A percentile compares a stretch with the other conserved stretches of the same genome.
These are phyloP conservation scores for Annulohypoxylon bovei DNA, from an alignment of 495 filamentous ascomycete genomes.

Conservation along the genomic window DNA sequence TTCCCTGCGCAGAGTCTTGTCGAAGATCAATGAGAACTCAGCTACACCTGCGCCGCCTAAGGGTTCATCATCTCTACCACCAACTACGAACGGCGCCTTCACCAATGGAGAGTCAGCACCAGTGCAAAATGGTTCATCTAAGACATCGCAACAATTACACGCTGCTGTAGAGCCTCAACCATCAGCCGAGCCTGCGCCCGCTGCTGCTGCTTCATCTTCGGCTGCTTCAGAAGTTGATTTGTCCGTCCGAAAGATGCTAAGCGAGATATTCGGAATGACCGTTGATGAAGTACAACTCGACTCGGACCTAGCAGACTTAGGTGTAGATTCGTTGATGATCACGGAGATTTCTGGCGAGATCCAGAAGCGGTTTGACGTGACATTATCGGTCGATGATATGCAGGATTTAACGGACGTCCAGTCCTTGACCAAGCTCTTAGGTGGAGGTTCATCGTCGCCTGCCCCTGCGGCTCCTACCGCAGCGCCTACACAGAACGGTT, in stretches of 20 bases:
- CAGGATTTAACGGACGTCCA: slow-evolving; percentile 25
- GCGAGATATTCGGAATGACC: slow-evolving; percentile 26
- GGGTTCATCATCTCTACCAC: not conserved
- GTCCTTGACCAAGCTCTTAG: slow-evolving; percentile 13
- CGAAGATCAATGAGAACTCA: slow-evolving; percentile 44
- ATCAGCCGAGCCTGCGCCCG: not conserved
- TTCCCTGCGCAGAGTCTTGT: slow-evolving; percentile 45
- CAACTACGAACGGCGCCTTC: not conserved
- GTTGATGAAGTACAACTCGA: slow-evolving; percentile 18
- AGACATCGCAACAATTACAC: not conserved
- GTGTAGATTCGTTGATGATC: slow-evolving; percentile 56
- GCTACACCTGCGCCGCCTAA: not conserved
- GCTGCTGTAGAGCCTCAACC: not conserved
- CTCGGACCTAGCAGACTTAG: slow-evolving; percentile 45
- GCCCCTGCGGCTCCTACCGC: not conserved
- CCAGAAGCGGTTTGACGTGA: slow-evolving; percentile 23
- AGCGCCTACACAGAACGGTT: not conserved
- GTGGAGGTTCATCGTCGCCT: not conserved
- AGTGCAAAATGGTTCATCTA: not conserved
- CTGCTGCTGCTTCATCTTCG: not conserved
- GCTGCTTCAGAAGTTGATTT: not conserved
- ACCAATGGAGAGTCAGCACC: not conserved
- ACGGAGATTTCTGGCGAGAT: slow-evolving; percentile 55
- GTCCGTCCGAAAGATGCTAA: slow-evolving; percentile 20
- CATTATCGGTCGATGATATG: slow-evolving; percentile 25